phyloP scores from a whole-genome alignment of 768 basidiomycete genomes.

The Lactarius sp. region DNA sequence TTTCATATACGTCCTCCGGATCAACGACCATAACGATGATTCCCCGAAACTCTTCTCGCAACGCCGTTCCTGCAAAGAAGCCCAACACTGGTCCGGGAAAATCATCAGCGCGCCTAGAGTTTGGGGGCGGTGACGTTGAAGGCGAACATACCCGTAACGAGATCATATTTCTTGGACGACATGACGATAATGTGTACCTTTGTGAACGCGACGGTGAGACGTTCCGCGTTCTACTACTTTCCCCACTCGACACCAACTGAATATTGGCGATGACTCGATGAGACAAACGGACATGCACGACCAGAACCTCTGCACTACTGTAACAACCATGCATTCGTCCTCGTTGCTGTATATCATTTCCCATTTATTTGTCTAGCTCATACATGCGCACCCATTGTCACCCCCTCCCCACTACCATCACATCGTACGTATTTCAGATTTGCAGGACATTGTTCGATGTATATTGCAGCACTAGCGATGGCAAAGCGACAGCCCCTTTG shows the following conservation, averaged over 20 bases:
- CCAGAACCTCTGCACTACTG: background rate
- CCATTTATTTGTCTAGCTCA: background rate
- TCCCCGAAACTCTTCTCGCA: conserved; percentile 36
- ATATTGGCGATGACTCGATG: conserved; percentile 4
- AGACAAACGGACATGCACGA: conserved; percentile 4
- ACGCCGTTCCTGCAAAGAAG: conserved; percentile 42
- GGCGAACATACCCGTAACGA: conserved; percentile 53
- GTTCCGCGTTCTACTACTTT: conserved; percentile 71
- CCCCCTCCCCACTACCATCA: background rate
- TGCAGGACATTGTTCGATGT: conserved; percentile 6
- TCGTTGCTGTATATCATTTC: conserved; percentile 23
- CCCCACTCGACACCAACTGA: conserved; percentile 36
- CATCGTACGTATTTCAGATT: background rate
- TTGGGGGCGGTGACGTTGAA: conserved; percentile 46
- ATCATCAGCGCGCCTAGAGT: conserved; percentile 49
- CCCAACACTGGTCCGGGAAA: conserved; percentile 43
- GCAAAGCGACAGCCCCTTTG: background rate
- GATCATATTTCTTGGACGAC: conserved; percentile 76
- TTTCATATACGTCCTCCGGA: conserved; percentile 24
- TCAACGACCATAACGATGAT: background rate
- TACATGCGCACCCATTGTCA: conserved; percentile 2
- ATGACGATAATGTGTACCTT: conserved; percentile 70
- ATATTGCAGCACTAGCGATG: conserved; percentile 8
- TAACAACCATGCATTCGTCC: conserved; percentile 15
- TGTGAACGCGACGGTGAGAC: conserved; percentile 71